Evolutionary conservation across 2,329 filamentous ascomycete genomes (phyloP).

Genomic region (Monosporascus sp.): DNA sequence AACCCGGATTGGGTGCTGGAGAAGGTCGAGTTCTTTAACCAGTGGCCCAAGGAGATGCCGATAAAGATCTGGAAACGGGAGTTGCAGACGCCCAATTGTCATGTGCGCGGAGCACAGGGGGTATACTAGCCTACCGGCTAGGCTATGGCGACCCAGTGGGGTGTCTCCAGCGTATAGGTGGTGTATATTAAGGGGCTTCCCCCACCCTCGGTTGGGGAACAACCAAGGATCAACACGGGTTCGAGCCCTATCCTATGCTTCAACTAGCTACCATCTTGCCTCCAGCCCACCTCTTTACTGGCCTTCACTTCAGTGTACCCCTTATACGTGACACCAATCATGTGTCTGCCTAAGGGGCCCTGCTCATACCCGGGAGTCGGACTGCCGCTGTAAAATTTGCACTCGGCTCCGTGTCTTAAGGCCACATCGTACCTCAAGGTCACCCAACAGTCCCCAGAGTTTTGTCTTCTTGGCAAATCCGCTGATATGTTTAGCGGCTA

Average conservation of each 20-base stretch:
- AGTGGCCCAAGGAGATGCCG: neutral
- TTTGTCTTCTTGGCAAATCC: slow-evolving; percentile 3
- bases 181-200: too few relatives aligned
- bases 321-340: neutral
- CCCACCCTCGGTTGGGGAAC: too few relatives aligned
- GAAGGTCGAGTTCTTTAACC: slow-evolving; percentile 1
- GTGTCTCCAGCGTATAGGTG: too few relatives aligned
- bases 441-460: slow-evolving; percentile 2
- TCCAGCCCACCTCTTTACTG: too few relatives aligned
- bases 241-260: too few relatives aligned
- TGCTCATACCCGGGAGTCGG: neutral
- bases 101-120: neutral
- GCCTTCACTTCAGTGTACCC: too few relatives aligned
- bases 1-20: slow-evolving; percentile 3
- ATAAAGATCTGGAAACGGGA: slow-evolving; percentile 1
- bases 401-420: slow-evolving; percentile 1
- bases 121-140: too few relatives aligned
- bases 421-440: slow-evolving; percentile 1
- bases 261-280: too few relatives aligned
- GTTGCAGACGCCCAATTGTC: neutral
- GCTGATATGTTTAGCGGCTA: slow-evolving; percentile 4
- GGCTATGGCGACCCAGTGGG: too few relatives aligned
- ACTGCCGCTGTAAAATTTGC: slow-evolving; percentile 1
- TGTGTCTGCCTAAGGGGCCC: neutral
- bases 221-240: too few relatives aligned